Evolutionary conservation across 805 yeast species (phyloP).

Genomic region (Lachancea sp.): DNA sequence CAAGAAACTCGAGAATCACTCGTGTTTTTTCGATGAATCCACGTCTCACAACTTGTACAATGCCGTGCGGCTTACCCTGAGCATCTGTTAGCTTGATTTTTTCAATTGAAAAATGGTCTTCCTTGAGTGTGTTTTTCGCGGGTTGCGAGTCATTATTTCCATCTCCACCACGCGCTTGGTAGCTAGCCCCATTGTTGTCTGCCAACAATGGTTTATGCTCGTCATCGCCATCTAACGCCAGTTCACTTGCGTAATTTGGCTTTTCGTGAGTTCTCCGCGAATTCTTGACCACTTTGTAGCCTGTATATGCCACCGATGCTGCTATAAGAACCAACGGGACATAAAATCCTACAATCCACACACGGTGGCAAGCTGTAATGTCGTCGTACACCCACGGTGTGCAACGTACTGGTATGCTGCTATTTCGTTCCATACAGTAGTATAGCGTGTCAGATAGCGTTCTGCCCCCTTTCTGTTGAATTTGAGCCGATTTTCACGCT

Average conservation of each 20-base stretch:
- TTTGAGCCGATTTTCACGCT: too few species aligned
- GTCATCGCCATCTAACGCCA: conserved; percentile 11
- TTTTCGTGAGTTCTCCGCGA: conserved; percentile 17
- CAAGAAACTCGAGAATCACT: conserved; percentile 42
- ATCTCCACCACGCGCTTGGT: conserved; percentile 9
- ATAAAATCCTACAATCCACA: conserved; percentile 34
- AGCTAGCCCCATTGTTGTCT: conserved; percentile 8
- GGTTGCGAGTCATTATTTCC: neutral
- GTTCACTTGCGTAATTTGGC: conserved; percentile 16
- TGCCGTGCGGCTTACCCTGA: conserved; percentile 60
- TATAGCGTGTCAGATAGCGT: too few species aligned
- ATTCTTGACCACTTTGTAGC: conserved; percentile 15
- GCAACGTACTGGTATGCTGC: neutral
- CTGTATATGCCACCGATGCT: conserved; percentile 8
- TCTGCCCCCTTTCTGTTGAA: too few species aligned
- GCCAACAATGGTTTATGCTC: conserved; percentile 22
- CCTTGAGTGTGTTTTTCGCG: conserved; percentile 30
- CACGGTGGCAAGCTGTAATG: conserved; percentile 46
- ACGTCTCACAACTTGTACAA: conserved; percentile 42
- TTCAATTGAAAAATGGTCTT: conserved; percentile 60
- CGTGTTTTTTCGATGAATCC: conserved; percentile 46
- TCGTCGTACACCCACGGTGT: conserved; percentile 56
- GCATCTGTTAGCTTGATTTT: conserved; percentile 46
- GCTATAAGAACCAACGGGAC: conserved; percentile 17
- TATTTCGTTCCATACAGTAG: neutral